A percentile compares a stretch with the other conserved stretches of the same genome.
These are phyloP conservation scores for Alternaria consortialis DNA, from an alignment of 2,329 filamentous ascomycete species.

Conservation along the genomic window DNA sequence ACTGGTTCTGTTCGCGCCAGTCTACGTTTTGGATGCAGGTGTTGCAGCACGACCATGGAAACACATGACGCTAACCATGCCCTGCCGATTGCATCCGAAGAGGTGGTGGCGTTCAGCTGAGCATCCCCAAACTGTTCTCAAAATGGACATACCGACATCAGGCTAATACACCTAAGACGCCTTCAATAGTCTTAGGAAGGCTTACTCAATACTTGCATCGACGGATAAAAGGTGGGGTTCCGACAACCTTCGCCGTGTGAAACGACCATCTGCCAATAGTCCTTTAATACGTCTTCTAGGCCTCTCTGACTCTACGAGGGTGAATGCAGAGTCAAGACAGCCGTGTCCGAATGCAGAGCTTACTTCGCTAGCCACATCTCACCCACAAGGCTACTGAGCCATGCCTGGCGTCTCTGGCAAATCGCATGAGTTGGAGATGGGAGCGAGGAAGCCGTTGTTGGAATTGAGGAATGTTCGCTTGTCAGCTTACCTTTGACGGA, in stretches of 20 bases:
- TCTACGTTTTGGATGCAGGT: not conserved
- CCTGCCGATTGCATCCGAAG: not conserved
- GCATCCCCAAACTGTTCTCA: not conserved
- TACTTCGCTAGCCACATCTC: constrained; percentile 4
- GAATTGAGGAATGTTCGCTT: not conserved
- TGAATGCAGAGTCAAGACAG: not conserved
- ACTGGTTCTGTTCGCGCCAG: not conserved
- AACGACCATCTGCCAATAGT: constrained; percentile 1
- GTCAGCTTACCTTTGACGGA: not conserved
- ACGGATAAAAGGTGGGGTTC: constrained; percentile 4
- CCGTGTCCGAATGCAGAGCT: not conserved
- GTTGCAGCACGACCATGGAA: not conserved
- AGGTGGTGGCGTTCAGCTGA: not conserved
- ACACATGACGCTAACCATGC: not conserved
- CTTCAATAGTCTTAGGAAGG: not conserved
- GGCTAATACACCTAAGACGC: not conserved
- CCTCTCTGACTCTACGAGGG: not conserved
- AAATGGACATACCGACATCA: not conserved
- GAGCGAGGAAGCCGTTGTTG: not conserved
- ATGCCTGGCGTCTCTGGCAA: not conserved
- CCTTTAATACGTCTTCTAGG: not conserved
- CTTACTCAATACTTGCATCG: not conserved
- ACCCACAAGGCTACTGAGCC: not conserved
- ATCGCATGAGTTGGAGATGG: not conserved
- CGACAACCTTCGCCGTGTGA: not conserved